Percentiles rank a stretch among this genome's conserved stretches.
Conservation (phyloP, 768 basidiomycete species). For the Boletus barrowsii region DNA sequence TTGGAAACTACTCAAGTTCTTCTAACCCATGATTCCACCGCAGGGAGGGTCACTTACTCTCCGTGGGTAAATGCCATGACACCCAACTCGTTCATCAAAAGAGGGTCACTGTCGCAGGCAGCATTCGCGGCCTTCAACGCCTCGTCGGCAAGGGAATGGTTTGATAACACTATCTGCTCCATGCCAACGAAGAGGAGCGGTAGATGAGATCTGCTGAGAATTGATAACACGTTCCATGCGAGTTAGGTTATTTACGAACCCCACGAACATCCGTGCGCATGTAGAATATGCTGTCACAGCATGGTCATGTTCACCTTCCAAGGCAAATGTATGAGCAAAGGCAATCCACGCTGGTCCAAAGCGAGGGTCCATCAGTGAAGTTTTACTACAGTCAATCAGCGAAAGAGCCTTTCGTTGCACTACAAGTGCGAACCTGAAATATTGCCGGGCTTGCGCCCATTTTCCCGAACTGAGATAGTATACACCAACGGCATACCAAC, state of each 20-base stretch:
- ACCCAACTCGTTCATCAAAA: conserved; percentile 88
- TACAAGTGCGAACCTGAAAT: conserved; percentile 74
- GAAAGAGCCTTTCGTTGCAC: not conserved
- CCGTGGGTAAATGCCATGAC: conserved; percentile 89
- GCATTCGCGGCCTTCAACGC: conserved; percentile 77
- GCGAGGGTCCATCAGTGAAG: conserved; percentile 92
- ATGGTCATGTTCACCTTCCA: conserved; percentile 98
- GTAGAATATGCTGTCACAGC: conserved; percentile 98
- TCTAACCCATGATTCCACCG: not conserved
- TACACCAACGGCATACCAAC: conserved; percentile 98
- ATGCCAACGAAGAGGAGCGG: conserved; percentile 96
- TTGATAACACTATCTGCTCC: conserved; percentile 93
- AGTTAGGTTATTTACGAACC: conserved; percentile 47
- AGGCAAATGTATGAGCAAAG: conserved; percentile 95
- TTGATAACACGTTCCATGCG: conserved; percentile 3
- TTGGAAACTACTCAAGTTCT: conserved; percentile 58
- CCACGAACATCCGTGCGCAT: conserved; percentile 90
- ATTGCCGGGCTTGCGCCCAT: conserved; percentile 89
- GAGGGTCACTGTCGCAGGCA: conserved; percentile 85
- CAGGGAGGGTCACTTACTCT: conserved; percentile 49
- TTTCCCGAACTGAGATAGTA: conserved; percentile 90
- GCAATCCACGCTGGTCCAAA: conserved; percentile 97
- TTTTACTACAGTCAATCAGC: conserved; percentile 61
- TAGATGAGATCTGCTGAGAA: conserved; percentile 78
- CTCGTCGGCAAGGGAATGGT: conserved; percentile 79